Evolutionary conservation across 2,329 filamentous ascomycete species (phyloP), one percentile per base, ranked within the genome.

Genomic region (Penicillium digitatum): DNA sequence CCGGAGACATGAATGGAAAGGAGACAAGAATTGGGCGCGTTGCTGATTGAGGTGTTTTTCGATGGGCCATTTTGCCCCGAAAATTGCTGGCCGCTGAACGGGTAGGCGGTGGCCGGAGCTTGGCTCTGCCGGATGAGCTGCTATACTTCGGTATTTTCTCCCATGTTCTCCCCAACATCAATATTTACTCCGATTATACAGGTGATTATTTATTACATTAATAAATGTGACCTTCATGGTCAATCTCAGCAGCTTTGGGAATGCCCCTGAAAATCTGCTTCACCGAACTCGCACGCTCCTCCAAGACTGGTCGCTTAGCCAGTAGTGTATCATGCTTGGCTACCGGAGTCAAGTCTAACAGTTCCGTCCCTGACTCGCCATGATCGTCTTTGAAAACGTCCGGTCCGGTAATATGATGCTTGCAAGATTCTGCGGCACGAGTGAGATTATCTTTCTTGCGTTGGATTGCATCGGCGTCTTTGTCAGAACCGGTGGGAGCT

Each of bases 341-440:
- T 2, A 54, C 53, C 7, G 67, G 66, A 3, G 68, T 72, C 51
- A 73, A 56, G 55, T 70, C 63, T 39, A 70, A 48, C 56, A 71
- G 60, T 18, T 58, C 59, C 34, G 61, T 48, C 18, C 48, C 53
- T 22, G 64, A 61, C 12, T 50, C 47, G 11, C 62, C 74, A 39
- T 79, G 75, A 50, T 79, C 74, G 68, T 95, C 89, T 67, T 88
- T 92, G 87, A 93, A 96, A 69, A 91, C 95, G 48, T 95, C 90
- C 7, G 96, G 77, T 56, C 82, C 86, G 54, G 86, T 86, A 47
- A 95, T 87, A 67, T 96, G 89, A 63, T 87, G 85, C 60, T 93
- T 88, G 2, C 90, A 90, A 45, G 89, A 87, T 58, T 86, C 80
- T 12, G 90, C 80, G 1, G 92, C 90, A 26, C 82, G 85, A 32